A percentile compares a stretch with the other conserved stretches of the same genome.
These are phyloP conservation scores for Spathaspora girioi DNA, from an alignment of 805 yeast species.

Conservation along the genomic window DNA sequence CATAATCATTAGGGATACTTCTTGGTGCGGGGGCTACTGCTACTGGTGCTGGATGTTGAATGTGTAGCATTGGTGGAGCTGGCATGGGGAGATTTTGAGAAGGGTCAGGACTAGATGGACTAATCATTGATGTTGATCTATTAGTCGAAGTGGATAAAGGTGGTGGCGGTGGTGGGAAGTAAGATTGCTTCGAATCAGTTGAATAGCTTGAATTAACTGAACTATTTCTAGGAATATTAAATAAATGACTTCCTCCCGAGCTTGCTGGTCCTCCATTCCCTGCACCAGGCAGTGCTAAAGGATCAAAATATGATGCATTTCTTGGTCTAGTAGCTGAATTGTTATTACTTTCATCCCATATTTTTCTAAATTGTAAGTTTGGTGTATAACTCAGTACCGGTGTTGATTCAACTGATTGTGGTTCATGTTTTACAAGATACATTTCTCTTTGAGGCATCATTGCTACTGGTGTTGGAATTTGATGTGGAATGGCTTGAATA, in stretches of 20 bases:
- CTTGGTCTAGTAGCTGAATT: conserved; percentile 25
- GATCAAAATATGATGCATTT: conserved; percentile 47
- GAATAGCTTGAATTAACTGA: background rate
- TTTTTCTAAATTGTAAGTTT: conserved; percentile 30
- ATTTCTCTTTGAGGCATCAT: conserved; percentile 8
- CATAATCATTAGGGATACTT: conserved; percentile 3
- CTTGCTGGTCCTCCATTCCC: background rate
- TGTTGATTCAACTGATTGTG: background rate
- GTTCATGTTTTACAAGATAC: background rate
- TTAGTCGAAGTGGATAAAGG: background rate
- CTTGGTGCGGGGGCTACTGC: background rate
- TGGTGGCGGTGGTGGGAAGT: background rate
- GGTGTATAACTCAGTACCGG: conserved; percentile 15
- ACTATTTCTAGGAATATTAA: conserved; percentile 5
- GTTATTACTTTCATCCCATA: conserved; percentile 23
- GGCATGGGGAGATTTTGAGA: background rate
- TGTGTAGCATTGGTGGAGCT: background rate
- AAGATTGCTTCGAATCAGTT: background rate
- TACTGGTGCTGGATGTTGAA: background rate
- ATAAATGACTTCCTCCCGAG: background rate
- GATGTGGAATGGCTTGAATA: conserved; percentile 2
- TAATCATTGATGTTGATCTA: background rate
- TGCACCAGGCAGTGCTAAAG: conserved; percentile 30
- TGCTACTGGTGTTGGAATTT: background rate
- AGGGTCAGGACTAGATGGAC: conserved; percentile 1